phyloP scores from a whole-genome alignment of 306 rosid species.

The Acacia crassicarpa region DNA sequence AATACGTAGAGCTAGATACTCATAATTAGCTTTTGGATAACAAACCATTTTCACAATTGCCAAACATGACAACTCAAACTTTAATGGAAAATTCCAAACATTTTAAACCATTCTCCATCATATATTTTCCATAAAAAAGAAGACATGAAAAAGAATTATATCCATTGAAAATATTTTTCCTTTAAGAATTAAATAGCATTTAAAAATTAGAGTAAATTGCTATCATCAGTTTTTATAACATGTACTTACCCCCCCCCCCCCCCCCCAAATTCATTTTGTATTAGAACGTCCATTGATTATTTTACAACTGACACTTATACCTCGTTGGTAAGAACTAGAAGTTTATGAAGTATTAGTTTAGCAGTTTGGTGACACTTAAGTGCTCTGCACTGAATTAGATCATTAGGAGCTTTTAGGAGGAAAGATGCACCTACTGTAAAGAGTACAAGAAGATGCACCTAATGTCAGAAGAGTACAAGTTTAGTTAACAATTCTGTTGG shows the following conservation, averaged over 20 bases:
- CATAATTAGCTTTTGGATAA: neutral
- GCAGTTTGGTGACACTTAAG: neutral
- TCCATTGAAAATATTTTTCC: neutral
- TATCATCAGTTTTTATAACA: neutral
- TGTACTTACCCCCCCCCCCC: neutral
- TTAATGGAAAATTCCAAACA: neutral
- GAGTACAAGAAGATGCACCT: neutral
- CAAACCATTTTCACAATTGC: neutral
- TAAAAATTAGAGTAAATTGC: neutral
- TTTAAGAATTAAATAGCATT: neutral
- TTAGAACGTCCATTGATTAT: neutral
- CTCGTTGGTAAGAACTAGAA: neutral
- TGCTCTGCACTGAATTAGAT: neutral
- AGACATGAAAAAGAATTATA: neutral
- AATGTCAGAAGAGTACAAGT: neutral
- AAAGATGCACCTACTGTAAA: neutral
- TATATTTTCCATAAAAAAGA: neutral
- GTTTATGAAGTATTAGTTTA: neutral
- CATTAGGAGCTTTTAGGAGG: neutral
- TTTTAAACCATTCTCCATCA: neutral
- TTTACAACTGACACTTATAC: neutral
- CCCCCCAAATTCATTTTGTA: neutral
- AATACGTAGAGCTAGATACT: neutral
- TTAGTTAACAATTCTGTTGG: neutral
- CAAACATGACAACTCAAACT: neutral